Evolutionary conservation across 2,329 filamentous ascomycete genomes (phyloP).

Genomic region (Microcyclospora pomicola): DNA sequence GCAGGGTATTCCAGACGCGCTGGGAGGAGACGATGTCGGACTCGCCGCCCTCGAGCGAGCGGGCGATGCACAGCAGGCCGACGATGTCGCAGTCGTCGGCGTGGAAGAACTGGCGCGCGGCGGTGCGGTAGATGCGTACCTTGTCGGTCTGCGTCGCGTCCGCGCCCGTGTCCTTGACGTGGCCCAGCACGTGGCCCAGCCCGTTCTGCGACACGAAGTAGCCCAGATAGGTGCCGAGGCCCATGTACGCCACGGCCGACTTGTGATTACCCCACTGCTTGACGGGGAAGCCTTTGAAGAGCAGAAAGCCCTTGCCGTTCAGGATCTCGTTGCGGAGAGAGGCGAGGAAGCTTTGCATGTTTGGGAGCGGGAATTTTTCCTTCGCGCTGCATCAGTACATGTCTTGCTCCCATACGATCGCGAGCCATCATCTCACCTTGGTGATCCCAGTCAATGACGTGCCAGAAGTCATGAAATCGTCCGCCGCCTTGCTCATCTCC

Average conservation of each 20-base stretch:
- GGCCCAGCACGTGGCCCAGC: conserved; percentile 70
- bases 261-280: conserved; percentile 63
- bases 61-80: conserved; percentile 66
- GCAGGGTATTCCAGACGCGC: conserved; percentile 68
- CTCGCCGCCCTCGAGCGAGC: conserved; percentile 68
- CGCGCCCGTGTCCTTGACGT: conserved; percentile 79
- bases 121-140: conserved; percentile 85
- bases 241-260: conserved; percentile 81
- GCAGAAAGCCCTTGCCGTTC: conserved; percentile 76
- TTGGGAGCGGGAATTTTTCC: conserved; percentile 48
- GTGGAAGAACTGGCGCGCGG: conserved; percentile 76
- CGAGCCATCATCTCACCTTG: conserved; percentile 27
- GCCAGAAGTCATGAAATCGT: conserved; percentile 52
- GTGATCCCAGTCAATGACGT: conserved; percentile 59
- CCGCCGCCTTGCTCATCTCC: conserved; percentile 53
- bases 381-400: background rate
- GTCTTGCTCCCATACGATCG: background rate
- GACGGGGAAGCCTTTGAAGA: conserved; percentile 78
- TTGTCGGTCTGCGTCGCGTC: conserved; percentile 69
- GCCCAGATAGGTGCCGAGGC: conserved; percentile 63
- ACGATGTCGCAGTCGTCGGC: conserved; percentile 73
- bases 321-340: conserved; percentile 52
- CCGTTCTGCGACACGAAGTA: conserved; percentile 83
- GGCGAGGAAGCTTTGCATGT: conserved; percentile 39
- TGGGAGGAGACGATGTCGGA: conserved; percentile 69